Conservation (phyloP, 2,329 filamentous ascomycete genomes). For the Penicillium sp. region DNA sequence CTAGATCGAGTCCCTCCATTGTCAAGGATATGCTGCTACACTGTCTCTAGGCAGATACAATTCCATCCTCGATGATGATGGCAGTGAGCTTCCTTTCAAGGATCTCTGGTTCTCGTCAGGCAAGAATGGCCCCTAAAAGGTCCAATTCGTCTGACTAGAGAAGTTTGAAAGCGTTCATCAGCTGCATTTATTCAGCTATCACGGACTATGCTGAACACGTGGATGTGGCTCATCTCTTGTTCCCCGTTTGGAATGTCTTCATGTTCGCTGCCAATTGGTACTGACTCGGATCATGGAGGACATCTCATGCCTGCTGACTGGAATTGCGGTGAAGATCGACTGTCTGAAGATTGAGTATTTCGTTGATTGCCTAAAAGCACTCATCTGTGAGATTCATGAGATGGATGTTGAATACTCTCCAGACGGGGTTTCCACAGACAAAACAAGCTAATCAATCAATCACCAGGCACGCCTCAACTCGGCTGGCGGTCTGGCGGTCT, state of each 20-base stretch:
- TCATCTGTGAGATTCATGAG: background rate
- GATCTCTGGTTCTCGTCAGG: background rate
- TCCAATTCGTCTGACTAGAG: background rate
- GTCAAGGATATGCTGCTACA: background rate
- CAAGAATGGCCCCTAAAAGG: background rate
- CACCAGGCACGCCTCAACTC: background rate
- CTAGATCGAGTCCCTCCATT: background rate
- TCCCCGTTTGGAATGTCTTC: background rate
- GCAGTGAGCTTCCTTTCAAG: too few species aligned
- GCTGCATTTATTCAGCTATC: background rate
- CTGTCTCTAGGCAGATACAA: constrained; percentile 2
- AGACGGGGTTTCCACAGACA: background rate
- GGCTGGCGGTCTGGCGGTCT: background rate
- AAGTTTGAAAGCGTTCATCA: too few species aligned
- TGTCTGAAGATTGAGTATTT: background rate
- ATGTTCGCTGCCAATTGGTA: background rate
- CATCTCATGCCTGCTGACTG: background rate
- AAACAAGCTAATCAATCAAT: background rate
- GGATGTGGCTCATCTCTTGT: background rate
- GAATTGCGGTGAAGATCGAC: background rate
- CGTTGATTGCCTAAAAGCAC: background rate
- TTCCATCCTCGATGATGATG: background rate
- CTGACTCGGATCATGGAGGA: background rate
- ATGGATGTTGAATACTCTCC: background rate
- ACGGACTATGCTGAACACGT: background rate